Conservation (phyloP, 2,329 filamentous ascomycete species). For the Exophiala phaeomuriformis region DNA sequence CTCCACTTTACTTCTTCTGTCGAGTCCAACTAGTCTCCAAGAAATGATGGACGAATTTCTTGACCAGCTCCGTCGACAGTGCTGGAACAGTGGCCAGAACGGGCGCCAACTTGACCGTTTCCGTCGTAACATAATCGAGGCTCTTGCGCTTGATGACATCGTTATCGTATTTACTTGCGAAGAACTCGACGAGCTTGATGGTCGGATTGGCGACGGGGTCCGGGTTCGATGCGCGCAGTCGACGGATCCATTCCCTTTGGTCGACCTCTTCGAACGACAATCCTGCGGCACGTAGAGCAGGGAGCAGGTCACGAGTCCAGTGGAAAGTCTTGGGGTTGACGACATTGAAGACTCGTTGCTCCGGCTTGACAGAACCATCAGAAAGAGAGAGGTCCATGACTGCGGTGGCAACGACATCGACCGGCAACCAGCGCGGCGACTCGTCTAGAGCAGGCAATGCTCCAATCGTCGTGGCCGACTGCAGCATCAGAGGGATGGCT, state of each 20-base stretch:
- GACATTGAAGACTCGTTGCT: constrained; percentile 43
- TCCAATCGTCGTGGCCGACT: constrained; percentile 37
- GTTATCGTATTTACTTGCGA: constrained; percentile 42
- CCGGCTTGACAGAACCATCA: constrained; percentile 9
- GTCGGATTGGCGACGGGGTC: constrained; percentile 47
- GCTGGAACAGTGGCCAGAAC: constrained; percentile 32
- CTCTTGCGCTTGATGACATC: constrained; percentile 25
- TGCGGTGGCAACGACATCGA: constrained; percentile 35
- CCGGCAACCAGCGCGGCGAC: constrained; percentile 38
- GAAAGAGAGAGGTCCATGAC: constrained; percentile 28
- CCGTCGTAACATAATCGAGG: constrained; percentile 36
- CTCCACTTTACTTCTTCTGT: constrained; percentile 27
- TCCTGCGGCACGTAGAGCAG: constrained; percentile 44
- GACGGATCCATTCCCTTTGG: constrained; percentile 29
- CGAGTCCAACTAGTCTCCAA: constrained; percentile 14
- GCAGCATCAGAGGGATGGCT: constrained; percentile 48
- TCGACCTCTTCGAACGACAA: constrained; percentile 30
- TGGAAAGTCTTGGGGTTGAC: constrained; percentile 44
- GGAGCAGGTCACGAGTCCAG: constrained; percentile 43
- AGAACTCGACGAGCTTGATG: constrained; percentile 50
- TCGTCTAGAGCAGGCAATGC: constrained; percentile 43
- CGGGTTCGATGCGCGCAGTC: constrained; percentile 41
- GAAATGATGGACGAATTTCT: constrained; percentile 27
- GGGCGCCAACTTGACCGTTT: constrained; percentile 31
- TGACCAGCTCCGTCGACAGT: constrained; percentile 13